These are phyloP conservation scores for Jasminum sambac DNA, from an alignment of 257 asterid species.

Conservation along the genomic window DNA sequence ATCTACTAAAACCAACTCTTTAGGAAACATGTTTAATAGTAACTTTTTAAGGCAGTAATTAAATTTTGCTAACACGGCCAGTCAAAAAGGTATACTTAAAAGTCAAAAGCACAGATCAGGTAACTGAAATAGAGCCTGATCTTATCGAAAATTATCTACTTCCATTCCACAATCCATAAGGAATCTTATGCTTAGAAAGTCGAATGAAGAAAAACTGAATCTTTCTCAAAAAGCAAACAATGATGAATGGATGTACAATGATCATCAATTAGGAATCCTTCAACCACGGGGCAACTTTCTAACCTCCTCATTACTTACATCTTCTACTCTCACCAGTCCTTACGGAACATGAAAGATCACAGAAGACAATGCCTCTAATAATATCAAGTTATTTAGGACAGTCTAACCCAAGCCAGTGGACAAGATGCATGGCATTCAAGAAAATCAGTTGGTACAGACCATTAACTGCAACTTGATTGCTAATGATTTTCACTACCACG, in stretches of 20 bases:
- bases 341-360: neutral
- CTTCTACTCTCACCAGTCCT: neutral
- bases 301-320: neutral
- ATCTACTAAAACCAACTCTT: slow-evolving; percentile 1
- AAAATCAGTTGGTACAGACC: no score
- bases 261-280: neutral
- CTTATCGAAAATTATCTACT: neutral
- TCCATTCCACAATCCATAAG: neutral
- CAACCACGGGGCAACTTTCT: neutral
- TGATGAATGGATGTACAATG: neutral
- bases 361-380: neutral
- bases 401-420: neutral
- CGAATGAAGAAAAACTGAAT: neutral
- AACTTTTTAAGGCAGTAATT: neutral
- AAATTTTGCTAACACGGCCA: neutral
- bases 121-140: neutral
- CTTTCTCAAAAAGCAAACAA: neutral
- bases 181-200: neutral
- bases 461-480: no score
- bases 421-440: neutral
- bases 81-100: neutral
- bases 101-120: neutral
- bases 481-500: no score
- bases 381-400: neutral
- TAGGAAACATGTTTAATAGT: neutral